Conservation (phyloP, 2,329 filamentous ascomycete species). For the Trichoderma citrinoviride region DNA sequence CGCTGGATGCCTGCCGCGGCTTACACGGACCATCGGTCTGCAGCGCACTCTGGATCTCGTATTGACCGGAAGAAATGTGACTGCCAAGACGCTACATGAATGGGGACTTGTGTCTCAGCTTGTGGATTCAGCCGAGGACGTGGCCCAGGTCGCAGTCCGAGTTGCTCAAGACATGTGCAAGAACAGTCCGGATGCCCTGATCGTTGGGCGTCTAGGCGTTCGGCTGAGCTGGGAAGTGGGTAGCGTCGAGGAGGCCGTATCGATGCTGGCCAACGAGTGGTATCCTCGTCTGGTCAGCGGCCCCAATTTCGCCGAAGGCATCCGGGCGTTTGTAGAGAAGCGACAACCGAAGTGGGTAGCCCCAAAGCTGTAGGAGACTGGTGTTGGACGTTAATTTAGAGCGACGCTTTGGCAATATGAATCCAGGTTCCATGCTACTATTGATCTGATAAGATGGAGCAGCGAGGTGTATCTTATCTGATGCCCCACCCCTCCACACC, state of each 20-base stretch:
- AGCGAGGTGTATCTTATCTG: background rate
- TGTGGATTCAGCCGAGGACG: constrained; percentile 21
- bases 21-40: constrained; percentile 46
- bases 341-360: background rate
- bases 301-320: background rate
- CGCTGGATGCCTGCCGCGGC: constrained; percentile 50
- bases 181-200: constrained; percentile 23
- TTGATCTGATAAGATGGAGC: constrained; percentile 3
- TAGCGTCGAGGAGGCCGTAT: constrained; percentile 3
- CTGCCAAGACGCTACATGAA: constrained; percentile 37
- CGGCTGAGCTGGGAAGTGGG: constrained; percentile 2
- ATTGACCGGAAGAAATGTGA: constrained; percentile 45
- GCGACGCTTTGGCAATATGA: background rate
- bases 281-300: background rate
- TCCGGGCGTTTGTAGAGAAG: constrained; percentile 10
- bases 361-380: background rate
- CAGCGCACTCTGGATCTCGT: constrained; percentile 50
- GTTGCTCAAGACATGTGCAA: constrained; percentile 37
- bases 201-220: constrained; percentile 1
- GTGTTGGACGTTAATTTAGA: background rate
- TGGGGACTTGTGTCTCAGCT: constrained; percentile 30
- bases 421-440: background rate
- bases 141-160: constrained; percentile 38
- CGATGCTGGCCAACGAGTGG: background rate
- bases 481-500: background rate